These are phyloP conservation scores for Plasmodiophora brassicae DNA, from an alignment of 208 protist genomes.

Conservation along the genomic window DNA sequence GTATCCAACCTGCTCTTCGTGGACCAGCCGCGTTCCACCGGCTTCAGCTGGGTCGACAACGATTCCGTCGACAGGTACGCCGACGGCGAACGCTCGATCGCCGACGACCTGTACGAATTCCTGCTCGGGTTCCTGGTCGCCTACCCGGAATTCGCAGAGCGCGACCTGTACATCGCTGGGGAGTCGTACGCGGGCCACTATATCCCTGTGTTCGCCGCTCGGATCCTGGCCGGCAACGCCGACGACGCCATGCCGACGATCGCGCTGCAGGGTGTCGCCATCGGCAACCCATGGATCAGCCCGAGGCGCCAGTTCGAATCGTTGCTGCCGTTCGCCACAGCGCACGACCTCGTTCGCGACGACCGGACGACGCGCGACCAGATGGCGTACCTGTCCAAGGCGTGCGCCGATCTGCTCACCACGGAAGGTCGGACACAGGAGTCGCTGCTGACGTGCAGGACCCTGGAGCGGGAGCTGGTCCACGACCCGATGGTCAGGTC, in stretches of 20 bases:
- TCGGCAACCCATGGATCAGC: background rate
- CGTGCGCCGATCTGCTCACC: no score
- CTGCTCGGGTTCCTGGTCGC: conserved; percentile 39
- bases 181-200: conserved; percentile 59
- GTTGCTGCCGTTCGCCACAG: background rate
- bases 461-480: conserved; percentile 56
- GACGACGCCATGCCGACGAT: background rate
- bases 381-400: background rate
- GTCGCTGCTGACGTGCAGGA: conserved; percentile 56
- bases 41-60: conserved; percentile 44
- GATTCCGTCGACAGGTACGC: background rate
- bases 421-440: no score
- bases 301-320: background rate
- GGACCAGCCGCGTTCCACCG: conserved; percentile 55
- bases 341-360: background rate
- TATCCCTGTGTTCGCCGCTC: conserved; percentile 49
- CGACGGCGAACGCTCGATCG: conserved; percentile 54
- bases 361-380: background rate
- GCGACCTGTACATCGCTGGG: conserved; percentile 50
- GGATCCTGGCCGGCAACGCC: conserved; percentile 37
- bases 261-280: background rate
- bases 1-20: conserved; percentile 55
- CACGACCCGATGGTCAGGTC: conserved; percentile 41
- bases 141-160: conserved; percentile 43
- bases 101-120: conserved; percentile 74